A percentile compares a stretch with the other conserved stretches of the same genome.
These are phyloP conservation scores for Perilla frutescens DNA, from an alignment of 257 asterid genomes.

Conservation along the genomic window DNA sequence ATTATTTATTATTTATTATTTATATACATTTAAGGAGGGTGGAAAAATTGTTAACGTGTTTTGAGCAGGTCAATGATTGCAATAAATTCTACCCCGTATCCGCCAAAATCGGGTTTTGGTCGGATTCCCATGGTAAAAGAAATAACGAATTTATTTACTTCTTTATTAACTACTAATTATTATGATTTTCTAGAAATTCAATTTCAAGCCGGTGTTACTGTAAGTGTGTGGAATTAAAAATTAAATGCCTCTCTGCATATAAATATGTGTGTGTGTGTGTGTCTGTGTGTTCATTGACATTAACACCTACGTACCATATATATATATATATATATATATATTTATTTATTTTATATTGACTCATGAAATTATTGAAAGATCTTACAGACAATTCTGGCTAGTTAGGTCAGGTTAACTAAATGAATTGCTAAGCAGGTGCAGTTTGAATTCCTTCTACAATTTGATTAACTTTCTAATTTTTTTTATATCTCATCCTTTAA, in stretches of 20 bases:
- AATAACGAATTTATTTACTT: conserved; percentile 26
- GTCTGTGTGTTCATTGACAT: too few relatives aligned
- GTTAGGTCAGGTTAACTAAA: too few relatives aligned
- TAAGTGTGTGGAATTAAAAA: too few relatives aligned
- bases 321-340: too few relatives aligned
- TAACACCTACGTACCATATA: too few relatives aligned
- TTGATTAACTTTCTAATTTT: too few relatives aligned
- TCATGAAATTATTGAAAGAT: conserved; percentile 9
- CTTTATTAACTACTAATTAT: neutral
- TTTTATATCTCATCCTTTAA: too few relatives aligned
- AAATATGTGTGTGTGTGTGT: too few relatives aligned
- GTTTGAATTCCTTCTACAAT: too few relatives aligned
- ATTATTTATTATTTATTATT: neutral
- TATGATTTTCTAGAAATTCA: conserved; percentile 6
- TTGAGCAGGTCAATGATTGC: conserved; percentile 51
- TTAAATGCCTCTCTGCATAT: too few relatives aligned
- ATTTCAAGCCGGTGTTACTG: neutral
- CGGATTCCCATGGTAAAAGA: conserved; percentile 39
- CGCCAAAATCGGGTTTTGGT: conserved; percentile 44
- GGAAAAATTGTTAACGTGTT: conserved; percentile 45
- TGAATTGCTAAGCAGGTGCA: too few relatives aligned
- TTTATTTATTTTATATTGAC: neutral
- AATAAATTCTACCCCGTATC: conserved; percentile 40
- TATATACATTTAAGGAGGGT: conserved; percentile 1
- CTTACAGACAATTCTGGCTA: neutral